Evolutionary conservation across 805 yeast species (phyloP), one percentile per base, ranked within the genome.

Genomic region (Diddensiella santjacobensis): DNA sequence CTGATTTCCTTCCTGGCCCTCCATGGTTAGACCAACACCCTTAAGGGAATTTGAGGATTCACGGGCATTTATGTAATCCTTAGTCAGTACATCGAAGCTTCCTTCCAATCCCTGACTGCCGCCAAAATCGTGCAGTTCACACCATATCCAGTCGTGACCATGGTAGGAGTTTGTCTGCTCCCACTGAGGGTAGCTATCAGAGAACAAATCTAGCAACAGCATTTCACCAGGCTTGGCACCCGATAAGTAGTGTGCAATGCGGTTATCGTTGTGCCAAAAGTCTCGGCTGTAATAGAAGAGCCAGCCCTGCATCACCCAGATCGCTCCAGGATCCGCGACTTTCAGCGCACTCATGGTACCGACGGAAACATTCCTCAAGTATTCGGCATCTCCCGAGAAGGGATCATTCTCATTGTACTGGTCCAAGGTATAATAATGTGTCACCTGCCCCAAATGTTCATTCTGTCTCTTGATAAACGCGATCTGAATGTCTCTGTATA

Each of bases 231-330:
- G n/a, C 29, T 44, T 22, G 3, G 51, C 45, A 19, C 51, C 54
- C 13, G 54, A 47, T 23, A 50, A 24, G 37, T 50, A 50, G 15
- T 46, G 47, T 35, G 40, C 39, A 15, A 47, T 42, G 2, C 50
- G 41, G 15, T 8, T 35, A 22, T 44, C 51, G 22, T 26, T 30
- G n/a, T 42, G 33, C 54, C 54, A 50, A 38, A 47, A 50, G 13
- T 20, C 22, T 3, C 36, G n/a, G 24, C 41, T 47, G 23, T 43
- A 40, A 42, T 36, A 50, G 47, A 50, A 50, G 6, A 43, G 43
- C 54, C 54, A 50, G 3, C 50, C 51, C 23, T 50, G 54, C 51
- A 50, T 44, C 30, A 50, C 51, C 49, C 49, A 36, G 10, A 44
- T 40, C 2, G 54, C 51, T 20, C 40, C 37, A 6, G 51, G 47